Evolutionary conservation across 805 yeast genomes (phyloP).

Genomic region (Suhomyces sp.): DNA sequence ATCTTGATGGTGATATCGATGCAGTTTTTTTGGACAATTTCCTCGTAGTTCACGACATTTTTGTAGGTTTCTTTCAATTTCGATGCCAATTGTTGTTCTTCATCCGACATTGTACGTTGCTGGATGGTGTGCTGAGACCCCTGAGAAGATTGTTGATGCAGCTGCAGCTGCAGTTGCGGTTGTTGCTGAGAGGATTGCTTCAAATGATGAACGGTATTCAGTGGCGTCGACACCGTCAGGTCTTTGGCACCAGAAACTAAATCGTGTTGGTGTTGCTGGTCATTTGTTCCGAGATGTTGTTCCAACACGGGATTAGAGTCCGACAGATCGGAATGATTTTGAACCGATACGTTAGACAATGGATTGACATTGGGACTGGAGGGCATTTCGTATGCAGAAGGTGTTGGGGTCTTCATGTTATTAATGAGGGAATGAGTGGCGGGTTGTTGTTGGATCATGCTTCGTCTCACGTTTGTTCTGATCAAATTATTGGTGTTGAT

Average conservation of each 20-base stretch:
- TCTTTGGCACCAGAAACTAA: constrained; percentile 5
- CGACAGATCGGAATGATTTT: constrained; percentile 41
- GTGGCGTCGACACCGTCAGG: constrained; percentile 9
- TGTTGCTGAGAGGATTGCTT: constrained; percentile 9
- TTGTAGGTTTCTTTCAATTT: constrained; percentile 75
- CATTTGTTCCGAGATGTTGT: constrained; percentile 5
- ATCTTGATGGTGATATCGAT: constrained; percentile 56
- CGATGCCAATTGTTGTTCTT: constrained; percentile 64
- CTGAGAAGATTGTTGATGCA: constrained; percentile 10
- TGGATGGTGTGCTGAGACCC: not conserved
- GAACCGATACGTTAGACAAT: constrained; percentile 23
- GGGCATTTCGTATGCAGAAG: constrained; percentile 42
- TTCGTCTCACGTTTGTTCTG: constrained; percentile 15
- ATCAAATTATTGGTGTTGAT: constrained; percentile 1
- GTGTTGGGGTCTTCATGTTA: constrained; percentile 38
- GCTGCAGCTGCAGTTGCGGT: constrained; percentile 14
- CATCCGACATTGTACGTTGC: constrained; percentile 47
- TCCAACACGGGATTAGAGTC: constrained; percentile 35
- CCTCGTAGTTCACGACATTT: constrained; percentile 64
- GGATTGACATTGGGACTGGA: constrained; percentile 36
- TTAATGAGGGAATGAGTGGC: too few species aligned
- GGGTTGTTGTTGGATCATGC: constrained; percentile 16
- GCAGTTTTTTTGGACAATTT: constrained; percentile 68
- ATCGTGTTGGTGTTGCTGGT: constrained; percentile 6
- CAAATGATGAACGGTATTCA: constrained; percentile 6